Base-by-base conservation (phyloP, 495 filamentous ascomycete species). In the Lepidopterella palustris region DNA sequence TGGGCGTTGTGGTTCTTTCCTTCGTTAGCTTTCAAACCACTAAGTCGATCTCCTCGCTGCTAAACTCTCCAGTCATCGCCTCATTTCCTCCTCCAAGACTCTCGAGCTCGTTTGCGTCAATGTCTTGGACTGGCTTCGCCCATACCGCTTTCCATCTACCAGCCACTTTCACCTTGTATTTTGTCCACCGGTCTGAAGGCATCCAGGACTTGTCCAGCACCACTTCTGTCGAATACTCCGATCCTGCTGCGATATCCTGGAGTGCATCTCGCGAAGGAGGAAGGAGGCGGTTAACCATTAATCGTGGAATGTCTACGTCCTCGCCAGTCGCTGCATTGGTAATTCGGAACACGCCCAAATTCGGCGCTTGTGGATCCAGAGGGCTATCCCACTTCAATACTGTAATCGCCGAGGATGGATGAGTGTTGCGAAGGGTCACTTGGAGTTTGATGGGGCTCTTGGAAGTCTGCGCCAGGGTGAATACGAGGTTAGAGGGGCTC, bases 301-400 rank as follows among this genome's bases (percentile, higher is more conserved):
- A 15, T 0, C 18, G 29, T 32, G 55, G 45, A 13, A 56, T 59
- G 5, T 28, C 18, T 27, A 64, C 24, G 35, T 61, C 58, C n/a
- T 61, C 27, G 5, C 51, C 55, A 25, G 61, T 45, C 15, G 45
- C 61, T n/a, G 6, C 53, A 24, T 68, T 47, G 5, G 28, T 23
- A 11, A 64, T 10, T 6, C 48, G 48, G 42, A 64, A 68, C 4
- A 68, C 24, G 18, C 61, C 65, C 1, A 64, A 48, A 28, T 64
- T 64, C 5, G 35, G 18, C 5, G 65, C 65, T 35, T 61, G 47
- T 1, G 48, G 25, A 35, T 68, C 65, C 2, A 68, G 51, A 2
- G 65, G 65, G 9, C 61, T 64, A 39, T 49, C 55, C 65, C 65
- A 68, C 51, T 59, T 58, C 45, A 68, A 45, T 29, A 68, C 24